Evolutionary conservation across 2,329 filamentous ascomycete species (phyloP), one percentile per base, ranked within the genome.

Genomic region (Fulvia fulva): DNA sequence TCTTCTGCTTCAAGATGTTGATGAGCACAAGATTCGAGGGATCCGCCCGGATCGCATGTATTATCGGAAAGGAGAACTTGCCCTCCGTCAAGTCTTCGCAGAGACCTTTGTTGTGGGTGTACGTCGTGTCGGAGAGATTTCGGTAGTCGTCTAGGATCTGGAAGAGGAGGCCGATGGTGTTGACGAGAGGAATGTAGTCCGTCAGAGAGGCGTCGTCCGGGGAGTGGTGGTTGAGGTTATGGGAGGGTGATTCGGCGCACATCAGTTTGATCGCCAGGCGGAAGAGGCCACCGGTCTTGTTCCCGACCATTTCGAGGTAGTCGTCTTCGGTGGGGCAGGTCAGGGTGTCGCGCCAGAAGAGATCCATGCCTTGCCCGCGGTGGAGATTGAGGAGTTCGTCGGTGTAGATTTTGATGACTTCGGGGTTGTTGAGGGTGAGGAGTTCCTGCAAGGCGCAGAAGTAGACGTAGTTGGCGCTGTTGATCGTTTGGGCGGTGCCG

Each of bases 31-130:
- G 80, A 71, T 91, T 89, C 28, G 78, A 76, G 19, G 84, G 89
- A 71, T 91, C 84, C 59, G 87, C 77, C 62, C 90, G 89, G 66
- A 97, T 95, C 73, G 89, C 88, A 77, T 97, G 93, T 68, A 97
- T 96, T 68, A 97, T 87, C 43, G 92, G 91, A 73, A 97, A 97
- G 25, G 88, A 93, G 78, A 97, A 97, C 80, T 97, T 97, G 63
- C 93, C 93, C 77, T 97, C 94, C 0, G 91, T 97, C 67, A 97
- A 77, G 75, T 97, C 94, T 78, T 97, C 93, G 74, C 90, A 96
- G 66, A 96, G 83, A 51, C 93, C 94, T 78, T 97, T 97, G 75
- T 96, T 93, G 63, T 88, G 80, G 37, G 86, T 87, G 79, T 97
- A 97, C 69, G 69, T 73, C 2, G 74, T 70, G 43, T 77, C 72